Evolutionary conservation across 306 rosid species (phyloP).

Genomic region (Pterocarpus macrocarpus): DNA sequence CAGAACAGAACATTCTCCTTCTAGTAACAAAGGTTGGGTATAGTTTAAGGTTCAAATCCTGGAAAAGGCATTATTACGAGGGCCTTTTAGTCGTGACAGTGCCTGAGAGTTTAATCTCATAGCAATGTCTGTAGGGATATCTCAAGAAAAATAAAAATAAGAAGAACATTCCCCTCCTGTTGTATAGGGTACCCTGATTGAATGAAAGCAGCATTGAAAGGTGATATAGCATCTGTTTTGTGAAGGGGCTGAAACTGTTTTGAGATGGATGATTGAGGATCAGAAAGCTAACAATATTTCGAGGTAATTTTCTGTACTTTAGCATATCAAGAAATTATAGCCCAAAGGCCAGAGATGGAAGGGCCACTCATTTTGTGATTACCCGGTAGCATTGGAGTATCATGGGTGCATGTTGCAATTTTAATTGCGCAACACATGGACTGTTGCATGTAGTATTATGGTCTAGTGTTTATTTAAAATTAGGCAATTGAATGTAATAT

Average conservation of each 20-base stretch:
- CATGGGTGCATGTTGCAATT: background rate
- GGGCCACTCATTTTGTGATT: background rate
- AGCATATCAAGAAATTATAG: constrained; percentile 10
- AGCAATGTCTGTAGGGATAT: too few species aligned
- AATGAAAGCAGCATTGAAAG: background rate
- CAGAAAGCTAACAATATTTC: background rate
- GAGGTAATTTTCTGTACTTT: background rate
- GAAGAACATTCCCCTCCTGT: background rate
- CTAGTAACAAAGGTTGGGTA: background rate
- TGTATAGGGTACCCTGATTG: background rate
- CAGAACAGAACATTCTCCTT: background rate
- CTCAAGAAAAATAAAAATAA: too few species aligned
- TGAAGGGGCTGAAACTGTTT: constrained; percentile 15
- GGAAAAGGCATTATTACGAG: too few species aligned
- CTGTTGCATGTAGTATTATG: background rate
- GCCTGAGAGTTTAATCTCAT: too few species aligned
- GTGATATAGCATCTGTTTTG: constrained; percentile 6
- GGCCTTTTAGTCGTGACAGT: too few species aligned
- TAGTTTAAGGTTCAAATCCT: too few species aligned
- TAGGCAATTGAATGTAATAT: background rate
- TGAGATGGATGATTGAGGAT: background rate
- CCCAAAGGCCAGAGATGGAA: background rate
- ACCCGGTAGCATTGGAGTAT: background rate
- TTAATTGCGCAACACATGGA: background rate
- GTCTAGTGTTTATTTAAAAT: background rate